Base-by-base conservation (phyloP, 2,329 filamentous ascomycete genomes). In the Venturia aucupariae region DNA sequence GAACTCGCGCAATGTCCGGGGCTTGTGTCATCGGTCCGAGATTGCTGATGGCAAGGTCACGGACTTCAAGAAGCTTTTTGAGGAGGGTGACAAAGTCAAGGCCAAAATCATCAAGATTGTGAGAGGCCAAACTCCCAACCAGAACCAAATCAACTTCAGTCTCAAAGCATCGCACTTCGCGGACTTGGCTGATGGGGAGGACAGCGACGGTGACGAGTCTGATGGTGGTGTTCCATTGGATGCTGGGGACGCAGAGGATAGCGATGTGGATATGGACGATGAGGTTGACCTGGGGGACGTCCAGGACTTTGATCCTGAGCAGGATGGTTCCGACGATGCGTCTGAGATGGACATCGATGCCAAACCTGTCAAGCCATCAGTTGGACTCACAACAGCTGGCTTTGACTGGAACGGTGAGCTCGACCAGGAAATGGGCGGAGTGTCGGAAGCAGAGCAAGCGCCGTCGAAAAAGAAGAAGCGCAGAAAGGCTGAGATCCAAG, bases 131-230 rank as follows among this genome's bases (percentile, higher is more conserved):
- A 60, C 35, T 42, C 41, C 41, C 24, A 81, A 87, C 68, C 89
- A 89, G 75, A 87, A 87, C 73, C 87, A 89, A 70, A 88, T 99
- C 70, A 96, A 85, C 70, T 91, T 99, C 70, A 91, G 92, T 1
- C 79, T 99, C 66, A 99, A 97, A 77, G 91, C 94, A 44, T 95
- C 91, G 11, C 91, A 96, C 72, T 93, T 99, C 71, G 85, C 87
- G 65, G 81, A 85, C 63, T 78, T 78, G 32, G 82, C 79, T 19
- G 82, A 80, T 24, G 82, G 82, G 64, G 80, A 78, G 69, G 73
- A 75, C 19, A 74, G 72, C 24, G 77, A 79, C 15, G 76, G 76
- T 19, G 78, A 78, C 17, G 75, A 73, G 24, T 73, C 75, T 6
- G 73, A 76, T 48, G 73, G 73, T 13, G 72, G 74, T 60, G 75